These are phyloP conservation scores for Apophysomyces variabilis DNA, from an alignment of 371 early-diverging fungal genomes.

Conservation along the genomic window DNA sequence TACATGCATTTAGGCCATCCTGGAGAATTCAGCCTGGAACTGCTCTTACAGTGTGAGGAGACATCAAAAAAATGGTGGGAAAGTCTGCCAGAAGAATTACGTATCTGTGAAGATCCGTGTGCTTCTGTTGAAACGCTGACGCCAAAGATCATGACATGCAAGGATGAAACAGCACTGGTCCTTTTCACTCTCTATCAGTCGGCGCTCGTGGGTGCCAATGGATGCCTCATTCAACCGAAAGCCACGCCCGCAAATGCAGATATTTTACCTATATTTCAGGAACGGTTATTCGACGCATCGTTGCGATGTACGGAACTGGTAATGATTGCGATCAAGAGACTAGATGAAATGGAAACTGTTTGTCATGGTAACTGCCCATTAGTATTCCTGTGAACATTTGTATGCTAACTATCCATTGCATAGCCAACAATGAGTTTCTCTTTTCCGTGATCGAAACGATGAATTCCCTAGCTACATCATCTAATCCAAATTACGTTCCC, in stretches of 20 bases:
- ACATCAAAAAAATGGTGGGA: neutral
- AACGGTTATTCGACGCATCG: neutral
- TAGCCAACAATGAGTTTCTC: neutral
- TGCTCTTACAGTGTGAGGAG: neutral
- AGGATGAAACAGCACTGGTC: neutral
- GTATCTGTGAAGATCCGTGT: neutral
- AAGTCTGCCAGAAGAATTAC: neutral
- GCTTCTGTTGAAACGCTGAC: neutral
- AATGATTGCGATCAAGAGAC: neutral
- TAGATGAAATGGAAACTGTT: neutral
- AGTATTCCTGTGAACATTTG: neutral
- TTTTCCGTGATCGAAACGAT: neutral
- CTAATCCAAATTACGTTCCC: neutral
- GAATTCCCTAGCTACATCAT: neutral
- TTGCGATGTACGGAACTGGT: neutral
- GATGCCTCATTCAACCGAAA: neutral
- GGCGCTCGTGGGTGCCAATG: neutral
- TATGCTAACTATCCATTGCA: neutral
- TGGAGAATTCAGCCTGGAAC: constrained; percentile 3
- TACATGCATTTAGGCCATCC: neutral
- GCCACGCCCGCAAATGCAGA: neutral
- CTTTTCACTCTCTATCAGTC: neutral
- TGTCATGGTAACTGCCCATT: neutral
- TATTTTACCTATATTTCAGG: neutral
- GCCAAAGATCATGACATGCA: neutral